Percentiles rank a stretch among this genome's conserved stretches.
Conservation (phyloP, 345 rosid genomes). For the Salix udensis region DNA sequence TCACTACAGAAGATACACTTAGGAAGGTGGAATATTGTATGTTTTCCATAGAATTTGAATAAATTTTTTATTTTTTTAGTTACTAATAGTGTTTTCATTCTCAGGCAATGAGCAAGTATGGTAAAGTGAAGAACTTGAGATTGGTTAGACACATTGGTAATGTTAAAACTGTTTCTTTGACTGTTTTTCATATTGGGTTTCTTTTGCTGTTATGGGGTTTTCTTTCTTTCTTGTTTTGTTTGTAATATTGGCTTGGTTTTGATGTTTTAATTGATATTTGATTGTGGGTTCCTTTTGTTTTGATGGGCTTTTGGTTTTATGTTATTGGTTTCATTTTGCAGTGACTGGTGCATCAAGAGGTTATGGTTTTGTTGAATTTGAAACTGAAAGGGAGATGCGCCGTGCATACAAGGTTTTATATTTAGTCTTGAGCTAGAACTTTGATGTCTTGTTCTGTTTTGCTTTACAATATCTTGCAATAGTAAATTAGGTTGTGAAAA, state of each 20-base stretch:
- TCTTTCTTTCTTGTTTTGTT: background rate
- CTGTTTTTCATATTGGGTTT: background rate
- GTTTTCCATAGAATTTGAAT: no score
- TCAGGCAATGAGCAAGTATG: constrained; percentile 86
- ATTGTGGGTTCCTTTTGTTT: background rate
- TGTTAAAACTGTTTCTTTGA: background rate
- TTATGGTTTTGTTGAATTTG: constrained; percentile 82
- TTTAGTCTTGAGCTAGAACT: background rate
- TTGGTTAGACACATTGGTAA: constrained; percentile 89
- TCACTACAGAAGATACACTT: constrained; percentile 65
- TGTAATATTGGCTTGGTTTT: background rate
- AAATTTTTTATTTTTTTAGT: background rate
- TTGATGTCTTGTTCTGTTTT: background rate
- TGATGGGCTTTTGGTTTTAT: background rate
- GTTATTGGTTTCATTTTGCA: constrained; percentile 18
- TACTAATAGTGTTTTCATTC: background rate
- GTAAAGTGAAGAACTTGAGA: constrained; percentile 72
- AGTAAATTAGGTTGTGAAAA: background rate
- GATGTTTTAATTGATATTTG: background rate
- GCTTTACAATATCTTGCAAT: background rate
- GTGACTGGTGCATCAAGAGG: constrained; percentile 93
- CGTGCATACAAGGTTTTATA: constrained; percentile 69
- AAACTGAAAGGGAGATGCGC: constrained; percentile 78
- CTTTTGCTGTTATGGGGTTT: background rate
- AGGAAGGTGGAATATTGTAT: constrained; percentile 39